Percentiles rank a stretch among this genome's conserved stretches.
phyloP scores from a whole-genome alignment of 441 rosid genomes.

The Brassica hybrid region DNA sequence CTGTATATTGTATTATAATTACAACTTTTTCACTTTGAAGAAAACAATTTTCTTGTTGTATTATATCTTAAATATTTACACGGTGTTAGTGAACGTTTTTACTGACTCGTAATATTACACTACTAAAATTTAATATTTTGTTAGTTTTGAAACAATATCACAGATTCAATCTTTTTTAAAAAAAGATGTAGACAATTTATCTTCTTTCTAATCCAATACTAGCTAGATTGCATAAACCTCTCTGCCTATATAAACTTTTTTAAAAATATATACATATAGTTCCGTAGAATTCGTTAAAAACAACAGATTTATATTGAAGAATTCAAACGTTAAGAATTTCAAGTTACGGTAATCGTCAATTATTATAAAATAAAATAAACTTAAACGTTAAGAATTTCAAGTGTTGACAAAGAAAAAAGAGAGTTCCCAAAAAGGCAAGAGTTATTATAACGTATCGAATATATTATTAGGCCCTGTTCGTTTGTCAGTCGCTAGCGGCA shows the following conservation, averaged over 20 bases:
- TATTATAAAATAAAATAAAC: not conserved
- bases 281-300: slow-evolving; percentile 5
- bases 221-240: not conserved
- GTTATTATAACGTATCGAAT: slow-evolving; percentile 13
- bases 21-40: not conserved
- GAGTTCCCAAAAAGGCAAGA: slow-evolving; percentile 3
- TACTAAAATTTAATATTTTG: not conserved
- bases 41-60: not conserved
- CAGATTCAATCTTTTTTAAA: not conserved
- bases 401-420: not conserved
- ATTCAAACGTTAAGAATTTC: not conserved
- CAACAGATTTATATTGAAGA: not conserved
- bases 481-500: too few species aligned
- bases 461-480: slow-evolving; percentile 18
- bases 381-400: slow-evolving; percentile 2
- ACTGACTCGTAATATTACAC: not conserved
- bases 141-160: not conserved
- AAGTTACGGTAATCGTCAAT: not conserved
- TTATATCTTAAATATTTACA: not conserved
- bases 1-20: not conserved
- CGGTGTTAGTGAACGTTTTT: not conserved
- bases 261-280: not conserved
- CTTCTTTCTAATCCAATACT: not conserved
- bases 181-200: not conserved
- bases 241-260: not conserved